These are phyloP conservation scores for Macrotyloma uniflorum DNA, from an alignment of 306 rosid genomes.

Conservation along the genomic window DNA sequence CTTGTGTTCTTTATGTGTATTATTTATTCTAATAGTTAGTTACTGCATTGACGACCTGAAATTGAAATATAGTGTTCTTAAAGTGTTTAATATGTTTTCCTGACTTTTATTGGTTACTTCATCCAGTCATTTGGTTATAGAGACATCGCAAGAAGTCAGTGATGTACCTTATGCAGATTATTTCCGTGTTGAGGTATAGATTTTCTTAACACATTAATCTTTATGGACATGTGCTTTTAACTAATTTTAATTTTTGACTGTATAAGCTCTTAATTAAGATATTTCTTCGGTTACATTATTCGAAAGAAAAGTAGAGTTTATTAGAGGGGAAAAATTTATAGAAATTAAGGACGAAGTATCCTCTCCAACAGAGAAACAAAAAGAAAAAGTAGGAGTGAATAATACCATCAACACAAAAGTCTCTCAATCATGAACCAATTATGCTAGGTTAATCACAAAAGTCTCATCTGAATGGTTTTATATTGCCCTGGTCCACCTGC, in stretches of 20 bases:
- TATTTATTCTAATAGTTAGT: background rate
- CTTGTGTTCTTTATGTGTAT: slow-evolving; percentile 8
- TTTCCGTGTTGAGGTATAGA: slow-evolving; percentile 90
- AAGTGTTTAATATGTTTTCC: slow-evolving; percentile 1
- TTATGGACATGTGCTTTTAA: slow-evolving; percentile 14
- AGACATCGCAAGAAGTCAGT: slow-evolving; percentile 87
- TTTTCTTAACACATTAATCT: slow-evolving; percentile 20
- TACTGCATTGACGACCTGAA: slow-evolving; percentile 19
- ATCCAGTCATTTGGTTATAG: slow-evolving; percentile 85
- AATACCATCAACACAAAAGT: background rate
- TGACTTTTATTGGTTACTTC: slow-evolving; percentile 44
- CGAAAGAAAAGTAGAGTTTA: background rate
- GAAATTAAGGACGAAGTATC: background rate
- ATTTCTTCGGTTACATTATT: slow-evolving; percentile 21
- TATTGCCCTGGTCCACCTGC: background rate
- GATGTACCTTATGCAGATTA: slow-evolving; percentile 93
- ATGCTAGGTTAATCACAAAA: background rate
- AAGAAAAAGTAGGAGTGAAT: background rate
- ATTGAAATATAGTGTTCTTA: background rate
- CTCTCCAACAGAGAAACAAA: background rate
- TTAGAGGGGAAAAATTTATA: background rate
- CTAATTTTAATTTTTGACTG: slow-evolving; percentile 25
- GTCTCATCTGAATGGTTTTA: background rate
- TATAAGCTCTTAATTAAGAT: background rate
- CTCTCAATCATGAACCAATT: background rate